Percentiles rank a stretch among this genome's conserved stretches.
Evolutionary conservation across 2,329 filamentous ascomycete species (phyloP).

Genomic region (Penicillium sp.): DNA sequence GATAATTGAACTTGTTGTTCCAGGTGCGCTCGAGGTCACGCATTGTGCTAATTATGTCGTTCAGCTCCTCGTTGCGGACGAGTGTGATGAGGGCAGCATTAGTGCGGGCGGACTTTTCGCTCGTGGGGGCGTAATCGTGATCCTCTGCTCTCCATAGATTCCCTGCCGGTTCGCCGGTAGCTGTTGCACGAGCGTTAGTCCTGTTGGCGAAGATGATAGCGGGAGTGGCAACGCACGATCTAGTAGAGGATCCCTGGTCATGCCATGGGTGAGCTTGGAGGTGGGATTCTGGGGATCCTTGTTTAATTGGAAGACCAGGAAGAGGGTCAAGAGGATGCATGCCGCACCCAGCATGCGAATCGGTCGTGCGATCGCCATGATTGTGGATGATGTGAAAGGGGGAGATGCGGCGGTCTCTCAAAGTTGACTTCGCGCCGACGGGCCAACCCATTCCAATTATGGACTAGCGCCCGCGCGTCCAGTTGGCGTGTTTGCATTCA

Average conservation of each 20-base stretch:
- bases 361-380: conserved; percentile 83
- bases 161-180: conserved; percentile 81
- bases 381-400: conserved; percentile 30
- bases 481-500: too few species aligned
- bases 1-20: conserved; percentile 99
- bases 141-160: conserved; percentile 72
- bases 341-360: conserved; percentile 77
- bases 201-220: not conserved
- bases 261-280: conserved; percentile 58
- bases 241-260: conserved; percentile 80
- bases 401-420: conserved; percentile 5
- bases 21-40: conserved; percentile 88
- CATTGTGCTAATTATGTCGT: conserved; percentile 86
- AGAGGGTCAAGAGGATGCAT: conserved; percentile 74
- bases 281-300: conserved; percentile 53
- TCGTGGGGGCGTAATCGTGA: conserved; percentile 77
- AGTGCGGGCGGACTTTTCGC: conserved; percentile 77
- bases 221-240: conserved; percentile 67
- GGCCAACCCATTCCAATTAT: conserved; percentile 23
- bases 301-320: conserved; percentile 77
- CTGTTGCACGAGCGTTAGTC: conserved; percentile 51
- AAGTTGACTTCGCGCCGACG: conserved; percentile 5
- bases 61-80: conserved; percentile 88
- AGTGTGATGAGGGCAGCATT: conserved; percentile 91
- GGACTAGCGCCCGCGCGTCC: conserved; percentile 30